Evolutionary conservation across 768 basidiomycete species (phyloP).

Genomic region (Leucosporidium yakuticum): DNA sequence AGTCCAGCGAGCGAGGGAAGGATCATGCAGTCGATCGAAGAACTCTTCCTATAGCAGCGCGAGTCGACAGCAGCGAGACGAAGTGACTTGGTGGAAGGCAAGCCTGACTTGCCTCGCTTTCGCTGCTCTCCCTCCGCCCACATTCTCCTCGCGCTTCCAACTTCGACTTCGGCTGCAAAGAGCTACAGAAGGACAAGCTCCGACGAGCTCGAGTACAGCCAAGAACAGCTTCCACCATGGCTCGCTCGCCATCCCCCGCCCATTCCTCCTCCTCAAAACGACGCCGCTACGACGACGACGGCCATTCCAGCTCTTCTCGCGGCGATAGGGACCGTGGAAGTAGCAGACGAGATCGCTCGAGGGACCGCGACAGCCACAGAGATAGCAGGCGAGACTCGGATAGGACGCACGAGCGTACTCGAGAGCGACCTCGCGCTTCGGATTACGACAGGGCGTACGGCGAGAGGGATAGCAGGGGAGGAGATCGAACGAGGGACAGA

Average conservation of each 20-base stretch:
- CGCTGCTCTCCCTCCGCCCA: too few species aligned
- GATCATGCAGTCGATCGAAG: too few species aligned
- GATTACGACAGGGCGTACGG: neutral
- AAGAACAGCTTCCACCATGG: conserved; percentile 7
- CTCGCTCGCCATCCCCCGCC: conserved; percentile 21
- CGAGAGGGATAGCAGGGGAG: neutral
- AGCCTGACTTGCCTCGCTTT: too few species aligned
- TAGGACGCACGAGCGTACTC: conserved; percentile 4
- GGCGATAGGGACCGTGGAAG: too few species aligned
- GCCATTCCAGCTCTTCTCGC: neutral
- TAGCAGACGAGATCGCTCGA: neutral
- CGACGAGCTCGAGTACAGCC: too few species aligned
- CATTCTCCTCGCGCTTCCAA: too few species aligned
- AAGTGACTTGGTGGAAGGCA: too few species aligned
- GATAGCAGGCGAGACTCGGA: conserved; percentile 10
- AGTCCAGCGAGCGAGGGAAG: too few species aligned
- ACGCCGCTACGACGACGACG: conserved; percentile 24
- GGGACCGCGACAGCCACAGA: conserved; percentile 20
- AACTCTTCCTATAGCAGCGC: too few species aligned
- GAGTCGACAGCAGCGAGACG: too few species aligned
- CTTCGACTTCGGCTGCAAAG: too few species aligned
- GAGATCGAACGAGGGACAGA: neutral
- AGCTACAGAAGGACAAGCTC: too few species aligned
- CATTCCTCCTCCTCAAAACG: conserved; percentile 22
- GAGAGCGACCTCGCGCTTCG: neutral